Conservation (phyloP, 352 stramenopile genomes). For the Phytophthora hibernalis region DNA sequence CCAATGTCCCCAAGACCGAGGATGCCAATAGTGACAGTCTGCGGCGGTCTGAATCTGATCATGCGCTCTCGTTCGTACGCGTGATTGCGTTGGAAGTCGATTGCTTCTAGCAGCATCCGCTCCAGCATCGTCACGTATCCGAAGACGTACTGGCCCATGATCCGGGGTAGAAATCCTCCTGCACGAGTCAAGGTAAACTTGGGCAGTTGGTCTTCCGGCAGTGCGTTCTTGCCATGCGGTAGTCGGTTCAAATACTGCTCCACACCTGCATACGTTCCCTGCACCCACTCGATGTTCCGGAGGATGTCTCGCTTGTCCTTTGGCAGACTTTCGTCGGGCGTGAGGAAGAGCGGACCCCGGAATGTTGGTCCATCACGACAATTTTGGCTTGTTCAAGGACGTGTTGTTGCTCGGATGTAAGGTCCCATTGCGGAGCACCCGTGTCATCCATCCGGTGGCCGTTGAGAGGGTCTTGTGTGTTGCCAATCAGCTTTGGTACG, state of each 20-base stretch:
- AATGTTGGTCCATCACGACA: conserved; percentile 54
- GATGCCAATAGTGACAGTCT: conserved; percentile 58
- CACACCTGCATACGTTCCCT: conserved; percentile 74
- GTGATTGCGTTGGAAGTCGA: conserved; percentile 42
- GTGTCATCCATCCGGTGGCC: conserved; percentile 36
- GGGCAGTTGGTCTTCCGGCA: conserved; percentile 17
- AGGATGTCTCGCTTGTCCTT: conserved; percentile 47
- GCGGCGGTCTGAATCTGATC: conserved; percentile 57
- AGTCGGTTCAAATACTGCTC: conserved; percentile 61
- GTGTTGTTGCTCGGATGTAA: conserved; percentile 37
- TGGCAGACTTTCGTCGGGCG: conserved; percentile 25
- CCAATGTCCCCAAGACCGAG: conserved; percentile 74
- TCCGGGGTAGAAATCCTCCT: conserved; percentile 54
- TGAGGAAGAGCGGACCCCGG: conserved; percentile 51
- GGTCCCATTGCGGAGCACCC: conserved; percentile 31
- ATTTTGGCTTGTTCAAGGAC: conserved; percentile 39
- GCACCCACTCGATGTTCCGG: conserved; percentile 63
- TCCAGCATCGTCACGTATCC: conserved; percentile 65
- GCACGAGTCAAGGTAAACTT: conserved; percentile 62
- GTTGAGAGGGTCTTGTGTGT: conserved; percentile 44
- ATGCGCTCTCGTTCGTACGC: conserved; percentile 47
- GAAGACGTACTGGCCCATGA: conserved; percentile 79
- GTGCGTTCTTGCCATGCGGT: conserved; percentile 3
- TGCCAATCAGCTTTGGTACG: conserved; percentile 36
- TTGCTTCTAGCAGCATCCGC: conserved; percentile 62